Evolutionary conservation across 1,284 basidiomycete genomes (phyloP).

Genomic region (Ceratorhiza oryzae-sativae): DNA sequence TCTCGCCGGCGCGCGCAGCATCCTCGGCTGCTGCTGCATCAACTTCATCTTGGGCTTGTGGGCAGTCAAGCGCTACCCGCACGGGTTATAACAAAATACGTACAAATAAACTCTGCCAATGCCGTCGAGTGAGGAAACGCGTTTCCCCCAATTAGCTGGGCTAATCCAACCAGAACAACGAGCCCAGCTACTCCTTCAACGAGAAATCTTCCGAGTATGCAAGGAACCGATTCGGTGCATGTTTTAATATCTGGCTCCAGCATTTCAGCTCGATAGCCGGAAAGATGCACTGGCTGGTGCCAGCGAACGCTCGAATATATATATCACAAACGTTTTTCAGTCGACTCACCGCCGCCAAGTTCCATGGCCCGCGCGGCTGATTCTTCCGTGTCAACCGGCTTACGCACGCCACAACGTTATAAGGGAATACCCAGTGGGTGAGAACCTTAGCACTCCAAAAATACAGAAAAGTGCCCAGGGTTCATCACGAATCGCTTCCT

Average conservation of each 20-base stretch:
- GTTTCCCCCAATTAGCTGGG: background rate
- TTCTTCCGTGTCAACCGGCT: too few relatives aligned
- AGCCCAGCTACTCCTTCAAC: background rate
- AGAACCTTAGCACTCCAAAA: background rate
- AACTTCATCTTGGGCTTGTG: slow-evolving; percentile 20
- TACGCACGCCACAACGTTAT: too few relatives aligned
- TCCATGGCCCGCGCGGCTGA: background rate
- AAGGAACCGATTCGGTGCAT: slow-evolving; percentile 19
- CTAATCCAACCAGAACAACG: background rate
- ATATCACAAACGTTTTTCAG: background rate
- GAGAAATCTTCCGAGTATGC: background rate
- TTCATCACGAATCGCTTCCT: too few relatives aligned
- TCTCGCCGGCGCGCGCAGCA: background rate
- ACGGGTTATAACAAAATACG: background rate
- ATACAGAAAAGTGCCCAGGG: too few relatives aligned
- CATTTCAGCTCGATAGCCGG: background rate
- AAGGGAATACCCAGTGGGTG: background rate
- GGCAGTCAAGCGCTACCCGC: background rate
- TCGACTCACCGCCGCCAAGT: background rate
- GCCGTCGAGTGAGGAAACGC: background rate
- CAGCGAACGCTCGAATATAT: background rate
- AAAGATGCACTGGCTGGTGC: background rate
- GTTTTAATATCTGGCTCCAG: background rate
- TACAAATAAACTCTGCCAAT: slow-evolving; percentile 28
- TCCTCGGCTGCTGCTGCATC: slow-evolving; percentile 15